These are phyloP conservation scores for Colletotrichum chlorophyti DNA, from an alignment of 2,329 filamentous ascomycete genomes.

Conservation along the genomic window DNA sequence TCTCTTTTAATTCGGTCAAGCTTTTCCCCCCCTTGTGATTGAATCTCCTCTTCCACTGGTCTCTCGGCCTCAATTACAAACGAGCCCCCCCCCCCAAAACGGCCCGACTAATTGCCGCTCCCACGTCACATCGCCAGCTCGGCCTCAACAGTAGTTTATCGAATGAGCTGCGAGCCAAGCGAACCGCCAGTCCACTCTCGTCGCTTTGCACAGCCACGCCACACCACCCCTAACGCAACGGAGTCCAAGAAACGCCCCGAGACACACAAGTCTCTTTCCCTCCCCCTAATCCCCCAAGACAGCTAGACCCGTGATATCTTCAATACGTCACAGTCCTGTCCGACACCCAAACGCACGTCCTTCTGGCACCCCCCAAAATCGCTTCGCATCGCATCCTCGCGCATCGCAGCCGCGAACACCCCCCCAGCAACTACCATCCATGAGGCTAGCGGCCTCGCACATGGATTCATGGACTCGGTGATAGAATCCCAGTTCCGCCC, in stretches of 20 bases:
- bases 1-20: too few relatives aligned
- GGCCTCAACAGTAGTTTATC: not conserved
- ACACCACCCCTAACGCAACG: slow-evolving; percentile 9
- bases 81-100: not conserved
- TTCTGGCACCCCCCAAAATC: not conserved
- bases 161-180: not conserved
- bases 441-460: slow-evolving; percentile 25
- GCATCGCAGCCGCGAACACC: not conserved
- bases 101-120: slow-evolving; percentile 24
- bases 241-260: slow-evolving; percentile 15
- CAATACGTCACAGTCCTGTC: slow-evolving; percentile 20
- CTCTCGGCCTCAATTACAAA: not conserved
- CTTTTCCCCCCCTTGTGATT: too few relatives aligned
- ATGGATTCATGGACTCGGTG: slow-evolving; percentile 31
- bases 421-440: slow-evolving; percentile 12
- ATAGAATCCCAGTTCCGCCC: slow-evolving; percentile 24
- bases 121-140: not conserved
- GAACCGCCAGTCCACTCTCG: slow-evolving; percentile 12
- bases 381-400: not conserved
- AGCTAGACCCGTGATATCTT: slow-evolving; percentile 9
- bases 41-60: too few relatives aligned
- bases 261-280: slow-evolving; percentile 14
- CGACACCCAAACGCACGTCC: not conserved
- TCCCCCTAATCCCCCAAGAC: not conserved
- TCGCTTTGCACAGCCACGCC: slow-evolving; percentile 24